phyloP scores from a whole-genome alignment of 2,329 filamentous ascomycete genomes.

The Phyllosticta capitalensis region DNA sequence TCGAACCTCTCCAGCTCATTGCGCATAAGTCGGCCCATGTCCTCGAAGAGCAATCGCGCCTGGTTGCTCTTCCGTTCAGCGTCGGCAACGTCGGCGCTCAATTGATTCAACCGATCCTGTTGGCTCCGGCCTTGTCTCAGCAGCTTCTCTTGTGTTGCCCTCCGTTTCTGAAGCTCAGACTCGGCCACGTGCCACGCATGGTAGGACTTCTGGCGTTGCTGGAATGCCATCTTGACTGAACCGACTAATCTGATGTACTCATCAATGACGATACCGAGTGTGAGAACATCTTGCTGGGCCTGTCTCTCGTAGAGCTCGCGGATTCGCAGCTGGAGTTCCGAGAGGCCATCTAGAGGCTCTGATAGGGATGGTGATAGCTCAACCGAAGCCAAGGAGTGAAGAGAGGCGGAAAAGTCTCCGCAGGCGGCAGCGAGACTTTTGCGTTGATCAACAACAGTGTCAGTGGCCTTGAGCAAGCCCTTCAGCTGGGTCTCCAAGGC shows the following conservation, averaged over 20 bases:
- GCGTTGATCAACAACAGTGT: conserved; percentile 81
- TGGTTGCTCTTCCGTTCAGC: conserved; percentile 90
- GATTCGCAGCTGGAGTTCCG: conserved; percentile 87
- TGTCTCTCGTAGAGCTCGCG: conserved; percentile 93
- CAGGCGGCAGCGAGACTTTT: conserved; percentile 91
- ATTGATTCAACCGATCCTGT: conserved; percentile 87
- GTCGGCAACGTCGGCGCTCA: conserved; percentile 88
- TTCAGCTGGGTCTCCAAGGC: conserved; percentile 87
- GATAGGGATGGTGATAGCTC: conserved; percentile 85
- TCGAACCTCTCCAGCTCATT: conserved; percentile 89
- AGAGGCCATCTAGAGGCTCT: conserved; percentile 79
- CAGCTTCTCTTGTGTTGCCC: conserved; percentile 85
- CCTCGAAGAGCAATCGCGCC: conserved; percentile 81
- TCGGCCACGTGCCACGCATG: conserved; percentile 91
- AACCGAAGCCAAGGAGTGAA: conserved; percentile 87
- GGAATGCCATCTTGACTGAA: conserved; percentile 87
- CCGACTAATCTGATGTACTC: conserved; percentile 96
- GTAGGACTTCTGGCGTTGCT: conserved; percentile 88
- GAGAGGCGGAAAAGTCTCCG: conserved; percentile 81
- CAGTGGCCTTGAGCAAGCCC: conserved; percentile 83
- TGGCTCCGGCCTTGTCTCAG: conserved; percentile 89
- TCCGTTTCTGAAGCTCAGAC: conserved; percentile 81
- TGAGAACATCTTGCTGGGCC: conserved; percentile 92
- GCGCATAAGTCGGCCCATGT: conserved; percentile 92
- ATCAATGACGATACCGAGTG: conserved; percentile 93